Conservation (phyloP, 768 basidiomycete genomes). For the Serendipita sp. region DNA sequence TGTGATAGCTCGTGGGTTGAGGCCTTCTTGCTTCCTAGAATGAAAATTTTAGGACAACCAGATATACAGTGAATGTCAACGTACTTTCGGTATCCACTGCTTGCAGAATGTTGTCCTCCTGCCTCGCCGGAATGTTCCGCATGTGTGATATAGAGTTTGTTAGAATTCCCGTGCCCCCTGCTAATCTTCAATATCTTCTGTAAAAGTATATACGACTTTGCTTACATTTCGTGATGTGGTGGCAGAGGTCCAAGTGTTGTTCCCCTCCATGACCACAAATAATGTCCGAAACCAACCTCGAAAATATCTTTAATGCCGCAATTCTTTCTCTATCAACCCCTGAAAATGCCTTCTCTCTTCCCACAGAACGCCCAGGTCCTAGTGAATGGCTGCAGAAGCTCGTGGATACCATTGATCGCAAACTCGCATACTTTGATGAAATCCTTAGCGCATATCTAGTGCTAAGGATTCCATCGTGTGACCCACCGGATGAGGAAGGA, state of each 20-base stretch:
- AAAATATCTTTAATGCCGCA: not conserved
- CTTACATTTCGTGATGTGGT: conserved; percentile 3
- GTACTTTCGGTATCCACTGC: conserved; percentile 60
- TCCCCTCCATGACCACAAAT: not conserved
- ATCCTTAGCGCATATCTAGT: conserved; percentile 2
- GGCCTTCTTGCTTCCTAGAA: conserved; percentile 43
- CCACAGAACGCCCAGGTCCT: not conserved
- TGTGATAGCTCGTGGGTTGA: conserved; percentile 46
- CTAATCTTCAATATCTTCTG: not conserved
- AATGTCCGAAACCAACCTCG: not conserved
- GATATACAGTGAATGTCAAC: conserved; percentile 16
- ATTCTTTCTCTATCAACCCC: conserved; percentile 1
- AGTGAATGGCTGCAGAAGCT: not conserved
- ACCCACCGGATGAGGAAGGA: not conserved
- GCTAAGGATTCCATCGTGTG: not conserved
- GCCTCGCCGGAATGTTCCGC: conserved; percentile 69
- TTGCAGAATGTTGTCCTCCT: conserved; percentile 56
- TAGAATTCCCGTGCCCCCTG: conserved; percentile 42
- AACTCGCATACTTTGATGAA: conserved; percentile 4
- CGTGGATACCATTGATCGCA: conserved; percentile 1
- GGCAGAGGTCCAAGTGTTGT: not conserved
- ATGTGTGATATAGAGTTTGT: conserved; percentile 82
- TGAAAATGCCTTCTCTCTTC: not conserved
- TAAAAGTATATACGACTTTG: not conserved
- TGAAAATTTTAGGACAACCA: conserved; percentile 19